Conservation (phyloP, 176 grass and related monocot species). For the Stipa capillata region DNA sequence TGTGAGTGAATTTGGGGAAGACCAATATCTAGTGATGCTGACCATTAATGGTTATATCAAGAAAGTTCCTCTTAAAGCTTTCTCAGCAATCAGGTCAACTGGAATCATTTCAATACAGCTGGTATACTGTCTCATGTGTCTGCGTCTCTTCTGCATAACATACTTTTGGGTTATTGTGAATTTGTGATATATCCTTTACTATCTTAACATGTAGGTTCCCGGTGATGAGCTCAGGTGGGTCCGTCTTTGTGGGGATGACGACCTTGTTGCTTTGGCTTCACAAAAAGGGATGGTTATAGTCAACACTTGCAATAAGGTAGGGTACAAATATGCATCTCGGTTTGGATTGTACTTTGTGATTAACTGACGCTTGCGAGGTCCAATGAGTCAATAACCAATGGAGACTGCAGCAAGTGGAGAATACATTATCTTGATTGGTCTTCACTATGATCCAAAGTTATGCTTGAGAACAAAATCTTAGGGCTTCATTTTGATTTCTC, state of each 20-base stretch:
- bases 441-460: neutral
- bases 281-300: constrained; percentile 89
- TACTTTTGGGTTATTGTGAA: neutral
- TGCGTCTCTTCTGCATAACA: neutral
- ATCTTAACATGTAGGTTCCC: constrained; percentile 43
- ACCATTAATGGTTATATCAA: constrained; percentile 87
- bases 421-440: neutral
- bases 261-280: constrained; percentile 87
- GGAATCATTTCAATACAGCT: constrained; percentile 86
- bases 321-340: neutral
- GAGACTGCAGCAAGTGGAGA: neutral
- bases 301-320: constrained; percentile 82
- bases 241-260: constrained; percentile 61
- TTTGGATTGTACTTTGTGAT: constrained; percentile 14
- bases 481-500: neutral
- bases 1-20: constrained; percentile 79
- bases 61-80: constrained; percentile 82
- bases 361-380: constrained; percentile 3
- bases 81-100: constrained; percentile 53
- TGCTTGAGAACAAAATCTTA: neutral
- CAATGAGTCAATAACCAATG: neutral
- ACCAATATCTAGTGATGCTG: constrained; percentile 90
- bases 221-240: constrained; percentile 93
- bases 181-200: neutral
- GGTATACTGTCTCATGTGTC: constrained; percentile 35